Evolutionary conservation across 345 rosid genomes (phyloP).

Genomic region (Pugionium cornutum): DNA sequence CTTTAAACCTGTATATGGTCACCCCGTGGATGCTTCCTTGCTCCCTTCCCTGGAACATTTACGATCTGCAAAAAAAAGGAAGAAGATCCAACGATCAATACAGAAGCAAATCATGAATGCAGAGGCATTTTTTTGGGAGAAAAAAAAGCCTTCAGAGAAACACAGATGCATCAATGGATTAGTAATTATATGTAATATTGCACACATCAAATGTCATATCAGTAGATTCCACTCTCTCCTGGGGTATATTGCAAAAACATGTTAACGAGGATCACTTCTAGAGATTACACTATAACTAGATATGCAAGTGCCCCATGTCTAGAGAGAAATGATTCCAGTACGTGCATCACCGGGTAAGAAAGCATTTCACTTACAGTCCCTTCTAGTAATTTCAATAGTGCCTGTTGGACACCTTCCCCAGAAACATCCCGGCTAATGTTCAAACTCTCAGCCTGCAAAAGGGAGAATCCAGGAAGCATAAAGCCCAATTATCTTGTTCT

Average conservation of each 20-base stretch:
- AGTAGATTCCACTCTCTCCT: conserved; percentile 6
- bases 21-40: conserved; percentile 97
- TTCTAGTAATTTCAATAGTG: conserved; percentile 89
- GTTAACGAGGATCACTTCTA: not conserved
- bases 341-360: conserved; percentile 7
- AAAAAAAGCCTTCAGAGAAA: not conserved
- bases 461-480: conserved; percentile 26
- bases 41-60: conserved; percentile 97
- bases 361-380: conserved; percentile 78
- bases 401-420: conserved; percentile 99
- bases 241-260: not conserved
- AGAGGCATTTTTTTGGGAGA: not conserved
- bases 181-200: conserved; percentile 4
- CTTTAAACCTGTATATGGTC: conserved; percentile 87
- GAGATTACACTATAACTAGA: not conserved
- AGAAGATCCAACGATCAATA: conserved; percentile 27
- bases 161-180: not conserved
- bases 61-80: conserved; percentile 61
- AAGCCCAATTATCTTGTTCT: conserved; percentile 15
- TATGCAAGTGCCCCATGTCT: conserved; percentile 14
- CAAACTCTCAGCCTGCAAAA: conserved; percentile 86
- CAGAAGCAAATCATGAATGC: conserved; percentile 7
- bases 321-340: conserved; percentile 10
- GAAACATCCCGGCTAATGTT: conserved; percentile 96
- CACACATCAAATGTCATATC: conserved; percentile 12